These are phyloP conservation scores for Hirschioporus abietinus DNA, from an alignment of 768 basidiomycete genomes.

Conservation along the genomic window DNA sequence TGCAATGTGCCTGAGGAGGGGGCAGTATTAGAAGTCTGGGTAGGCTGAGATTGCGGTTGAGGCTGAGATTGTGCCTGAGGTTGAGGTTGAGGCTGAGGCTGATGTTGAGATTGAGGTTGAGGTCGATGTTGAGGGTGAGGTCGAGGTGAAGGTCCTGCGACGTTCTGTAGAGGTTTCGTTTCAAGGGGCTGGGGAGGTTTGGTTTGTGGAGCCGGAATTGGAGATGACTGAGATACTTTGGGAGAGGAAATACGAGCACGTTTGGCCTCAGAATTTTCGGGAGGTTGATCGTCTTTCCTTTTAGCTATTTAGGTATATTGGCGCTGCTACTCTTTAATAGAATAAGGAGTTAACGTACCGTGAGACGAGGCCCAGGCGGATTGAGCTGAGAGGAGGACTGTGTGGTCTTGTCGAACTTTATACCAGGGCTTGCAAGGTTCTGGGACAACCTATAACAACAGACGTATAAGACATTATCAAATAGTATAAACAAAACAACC, in stretches of 20 bases:
- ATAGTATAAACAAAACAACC: neutral
- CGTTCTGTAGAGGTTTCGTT: conserved; percentile 2
- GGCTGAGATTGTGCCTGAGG: conserved; percentile 19
- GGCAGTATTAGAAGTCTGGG: conserved; percentile 6
- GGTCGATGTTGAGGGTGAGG: conserved; percentile 5
- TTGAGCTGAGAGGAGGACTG: conserved; percentile 44
- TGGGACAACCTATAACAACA: conserved; percentile 25
- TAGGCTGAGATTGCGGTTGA: conserved; percentile 12
- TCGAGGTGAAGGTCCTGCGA: neutral
- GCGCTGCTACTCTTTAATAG: neutral
- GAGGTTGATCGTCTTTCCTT: conserved; percentile 35
- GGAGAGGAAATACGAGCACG: conserved; percentile 31
- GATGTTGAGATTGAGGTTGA: conserved; percentile 9
- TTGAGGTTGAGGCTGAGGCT: conserved; percentile 16
- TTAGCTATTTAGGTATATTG: conserved; percentile 28
- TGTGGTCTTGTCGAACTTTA: conserved; percentile 38
- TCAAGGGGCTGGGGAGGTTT: conserved; percentile 3
- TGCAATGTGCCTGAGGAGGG: neutral
- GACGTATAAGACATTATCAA: conserved; percentile 5
- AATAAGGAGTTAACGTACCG: conserved; percentile 25
- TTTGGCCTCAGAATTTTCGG: conserved; percentile 40
- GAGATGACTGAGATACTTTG: conserved; percentile 15
- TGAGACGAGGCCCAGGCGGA: conserved; percentile 16
- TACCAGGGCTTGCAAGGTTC: conserved; percentile 49
- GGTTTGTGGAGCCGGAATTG: conserved; percentile 1